Evolutionary conservation across 1,139 yeast genomes (phyloP).

Genomic region (Geotrichum aggregatum): DNA sequence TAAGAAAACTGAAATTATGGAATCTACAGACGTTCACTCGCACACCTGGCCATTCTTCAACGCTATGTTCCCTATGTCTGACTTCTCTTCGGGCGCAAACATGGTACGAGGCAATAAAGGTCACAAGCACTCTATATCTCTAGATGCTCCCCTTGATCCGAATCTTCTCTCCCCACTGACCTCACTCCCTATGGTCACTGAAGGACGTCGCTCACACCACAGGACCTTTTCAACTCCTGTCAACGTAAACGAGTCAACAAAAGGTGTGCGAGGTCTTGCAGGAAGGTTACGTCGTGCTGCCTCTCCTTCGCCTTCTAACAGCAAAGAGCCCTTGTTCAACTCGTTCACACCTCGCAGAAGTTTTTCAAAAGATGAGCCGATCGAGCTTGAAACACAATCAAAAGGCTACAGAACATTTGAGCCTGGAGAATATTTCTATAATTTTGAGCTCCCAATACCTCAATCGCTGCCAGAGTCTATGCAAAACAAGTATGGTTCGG

Average conservation of each 20-base stretch:
- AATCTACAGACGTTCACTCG: conserved; percentile 59
- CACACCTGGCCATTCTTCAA: conserved; percentile 93
- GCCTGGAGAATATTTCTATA: conserved; percentile 88
- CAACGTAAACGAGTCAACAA: conserved; percentile 15
- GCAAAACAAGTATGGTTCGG: conserved; percentile 75
- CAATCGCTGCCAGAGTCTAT: conserved; percentile 80
- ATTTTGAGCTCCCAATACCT: conserved; percentile 84
- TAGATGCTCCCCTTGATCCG: neutral
- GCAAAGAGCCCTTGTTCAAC: conserved; percentile 1
- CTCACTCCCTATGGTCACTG: neutral
- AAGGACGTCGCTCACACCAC: neutral
- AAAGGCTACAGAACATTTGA: conserved; percentile 44
- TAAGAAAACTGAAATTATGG: conserved; percentile 61
- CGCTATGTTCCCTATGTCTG: conserved; percentile 39
- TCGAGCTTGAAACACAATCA: conserved; percentile 20
- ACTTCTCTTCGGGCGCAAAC: conserved; percentile 46
- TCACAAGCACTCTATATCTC: conserved; percentile 3
- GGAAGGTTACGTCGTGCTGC: conserved; percentile 21
- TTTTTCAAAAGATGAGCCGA: conserved; percentile 20
- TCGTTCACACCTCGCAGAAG: conserved; percentile 9
- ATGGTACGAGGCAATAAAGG: conserved; percentile 51
- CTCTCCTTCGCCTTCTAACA: conserved; percentile 21
- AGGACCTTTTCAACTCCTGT: conserved; percentile 15
- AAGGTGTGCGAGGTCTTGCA: conserved; percentile 20
- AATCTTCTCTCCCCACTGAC: too few relatives aligned